Conservation (phyloP, 768 basidiomycete genomes). For the Gloeopeniophorella convolvens region DNA sequence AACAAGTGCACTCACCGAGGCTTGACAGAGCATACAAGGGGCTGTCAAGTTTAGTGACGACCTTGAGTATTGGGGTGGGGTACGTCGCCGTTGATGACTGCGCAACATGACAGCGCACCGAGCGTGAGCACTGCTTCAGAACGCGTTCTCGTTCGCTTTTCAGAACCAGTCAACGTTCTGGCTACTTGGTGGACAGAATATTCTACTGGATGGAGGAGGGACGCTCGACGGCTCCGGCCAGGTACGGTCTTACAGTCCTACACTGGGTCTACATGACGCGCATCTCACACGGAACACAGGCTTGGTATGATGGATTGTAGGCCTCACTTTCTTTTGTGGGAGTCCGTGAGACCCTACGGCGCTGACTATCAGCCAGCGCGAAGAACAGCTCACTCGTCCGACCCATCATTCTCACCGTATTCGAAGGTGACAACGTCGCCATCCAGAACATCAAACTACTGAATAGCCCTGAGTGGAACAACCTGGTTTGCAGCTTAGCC, state of each 20-base stretch:
- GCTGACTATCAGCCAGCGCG: constrained; percentile 27
- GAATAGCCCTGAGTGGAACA: constrained; percentile 48
- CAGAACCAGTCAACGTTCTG: constrained; percentile 51
- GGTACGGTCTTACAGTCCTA: constrained; percentile 33
- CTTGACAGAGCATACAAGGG: constrained; percentile 39
- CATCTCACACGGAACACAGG: constrained; percentile 25
- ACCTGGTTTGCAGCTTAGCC: constrained; percentile 30
- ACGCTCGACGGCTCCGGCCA: constrained; percentile 62
- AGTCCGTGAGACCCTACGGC: background rate
- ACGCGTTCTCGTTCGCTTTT: constrained; percentile 47
- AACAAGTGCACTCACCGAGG: background rate
- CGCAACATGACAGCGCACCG: background rate
- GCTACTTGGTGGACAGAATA: constrained; percentile 46
- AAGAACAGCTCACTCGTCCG: constrained; percentile 41
- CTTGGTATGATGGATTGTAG: constrained; percentile 51
- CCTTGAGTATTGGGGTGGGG: constrained; percentile 48
- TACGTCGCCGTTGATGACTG: constrained; percentile 20
- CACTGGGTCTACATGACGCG: background rate
- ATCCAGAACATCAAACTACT: constrained; percentile 43
- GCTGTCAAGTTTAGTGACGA: constrained; percentile 45
- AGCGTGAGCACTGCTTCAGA: constrained; percentile 28
- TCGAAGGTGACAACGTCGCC: constrained; percentile 41
- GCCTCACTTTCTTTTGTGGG: constrained; percentile 16
- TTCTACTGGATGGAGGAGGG: constrained; percentile 50
- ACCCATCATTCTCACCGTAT: constrained; percentile 51